Conservation (phyloP, 495 filamentous ascomycete genomes). For the Neurospora sp. region DNA sequence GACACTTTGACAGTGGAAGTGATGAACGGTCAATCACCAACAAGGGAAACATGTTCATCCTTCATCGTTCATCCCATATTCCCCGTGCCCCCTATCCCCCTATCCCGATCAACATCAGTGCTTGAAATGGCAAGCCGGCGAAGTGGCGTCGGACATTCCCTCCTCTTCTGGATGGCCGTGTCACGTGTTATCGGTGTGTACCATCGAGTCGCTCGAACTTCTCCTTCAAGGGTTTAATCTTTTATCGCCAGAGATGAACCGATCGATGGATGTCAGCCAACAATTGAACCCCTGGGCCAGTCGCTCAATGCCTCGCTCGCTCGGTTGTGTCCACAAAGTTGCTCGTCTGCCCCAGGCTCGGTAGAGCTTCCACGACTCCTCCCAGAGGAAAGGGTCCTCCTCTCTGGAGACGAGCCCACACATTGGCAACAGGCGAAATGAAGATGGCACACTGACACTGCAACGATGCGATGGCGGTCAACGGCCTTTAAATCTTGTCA, state of each 20-base stretch:
- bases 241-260: not conserved
- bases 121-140: not conserved
- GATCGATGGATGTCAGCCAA: not conserved
- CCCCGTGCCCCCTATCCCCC: not conserved
- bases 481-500: not conserved
- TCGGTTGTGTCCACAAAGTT: not conserved
- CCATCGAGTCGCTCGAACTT: not conserved
- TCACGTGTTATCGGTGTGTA: not conserved
- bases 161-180: not conserved
- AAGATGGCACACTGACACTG: not conserved
- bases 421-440: not conserved
- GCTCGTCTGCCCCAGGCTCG: not conserved
- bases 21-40: not conserved
- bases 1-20: not conserved
- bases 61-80: not conserved
- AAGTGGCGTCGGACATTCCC: not conserved
- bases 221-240: not conserved
- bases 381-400: not conserved
- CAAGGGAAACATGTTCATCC: not conserved
- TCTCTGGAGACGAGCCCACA: not conserved
- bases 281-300: not conserved
- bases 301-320: not conserved
- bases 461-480: not conserved
- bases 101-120: not conserved
- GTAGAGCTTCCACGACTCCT: not conserved